Conservation (phyloP, 2,329 filamentous ascomycete genomes). For the Exophiala lecanii-corni region DNA sequence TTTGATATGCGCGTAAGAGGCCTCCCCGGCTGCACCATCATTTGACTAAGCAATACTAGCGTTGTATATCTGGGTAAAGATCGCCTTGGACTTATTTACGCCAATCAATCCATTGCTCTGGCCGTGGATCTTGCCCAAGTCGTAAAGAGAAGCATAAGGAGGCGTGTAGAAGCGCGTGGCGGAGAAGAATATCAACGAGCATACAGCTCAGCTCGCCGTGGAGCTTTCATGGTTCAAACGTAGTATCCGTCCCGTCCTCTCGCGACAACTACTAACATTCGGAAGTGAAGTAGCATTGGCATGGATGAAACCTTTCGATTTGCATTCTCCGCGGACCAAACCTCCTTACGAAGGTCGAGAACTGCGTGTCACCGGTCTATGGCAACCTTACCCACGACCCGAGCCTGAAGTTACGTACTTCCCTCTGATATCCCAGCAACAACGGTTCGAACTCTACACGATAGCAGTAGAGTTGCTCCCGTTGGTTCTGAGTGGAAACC, state of each 20-base stretch:
- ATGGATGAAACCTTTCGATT: background rate
- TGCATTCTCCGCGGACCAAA: background rate
- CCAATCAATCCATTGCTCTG: background rate
- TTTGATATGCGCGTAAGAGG: background rate
- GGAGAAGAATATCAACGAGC: background rate
- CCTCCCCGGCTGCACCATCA: background rate
- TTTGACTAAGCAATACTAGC: background rate
- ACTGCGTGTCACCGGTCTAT: background rate
- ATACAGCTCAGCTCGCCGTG: background rate
- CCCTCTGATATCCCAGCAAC: background rate
- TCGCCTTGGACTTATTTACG: background rate
- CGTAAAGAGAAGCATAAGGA: background rate
- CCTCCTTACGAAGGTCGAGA: background rate
- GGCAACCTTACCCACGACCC: conserved; percentile 1
- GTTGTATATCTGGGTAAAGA: background rate
- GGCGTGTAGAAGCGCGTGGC: background rate
- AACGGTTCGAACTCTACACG: conserved; percentile 2
- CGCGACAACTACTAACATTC: background rate
- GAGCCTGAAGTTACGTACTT: background rate
- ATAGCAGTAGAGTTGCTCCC: conserved; percentile 3
- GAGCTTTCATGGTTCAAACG: background rate
- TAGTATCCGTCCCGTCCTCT: conserved; percentile 1
- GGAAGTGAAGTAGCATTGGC: conserved; percentile 3
- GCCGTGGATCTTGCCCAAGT: background rate
- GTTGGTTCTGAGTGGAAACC: conserved; percentile 3